phyloP scores from a whole-genome alignment of 768 basidiomycete species.

The Kwoniella dendrophila region DNA sequence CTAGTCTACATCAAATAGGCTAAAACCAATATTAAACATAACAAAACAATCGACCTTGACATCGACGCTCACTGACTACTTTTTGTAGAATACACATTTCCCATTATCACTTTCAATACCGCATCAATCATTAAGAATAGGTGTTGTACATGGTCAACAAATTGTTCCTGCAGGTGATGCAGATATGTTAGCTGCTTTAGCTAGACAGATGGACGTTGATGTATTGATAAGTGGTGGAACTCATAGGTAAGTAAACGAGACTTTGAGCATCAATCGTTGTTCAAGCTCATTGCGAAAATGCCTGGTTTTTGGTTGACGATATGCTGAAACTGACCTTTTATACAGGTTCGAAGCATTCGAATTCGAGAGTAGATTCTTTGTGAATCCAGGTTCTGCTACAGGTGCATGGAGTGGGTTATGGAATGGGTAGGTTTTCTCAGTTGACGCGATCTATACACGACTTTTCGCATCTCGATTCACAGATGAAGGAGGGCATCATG shows the following conservation, averaged over 20 bases:
- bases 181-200: slow-evolving; percentile 82
- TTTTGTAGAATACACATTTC: slow-evolving; percentile 65
- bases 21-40: not conserved
- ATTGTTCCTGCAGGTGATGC: slow-evolving; percentile 87
- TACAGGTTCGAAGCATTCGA: slow-evolving; percentile 89
- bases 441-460: too few relatives aligned
- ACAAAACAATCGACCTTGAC: not conserved
- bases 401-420: slow-evolving; percentile 86
- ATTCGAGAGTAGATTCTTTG: slow-evolving; percentile 86
- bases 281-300: not conserved
- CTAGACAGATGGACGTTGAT: slow-evolving; percentile 96
- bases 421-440: slow-evolving; percentile 62
- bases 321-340: not conserved
- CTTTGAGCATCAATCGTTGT: not conserved
- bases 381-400: slow-evolving; percentile 92
- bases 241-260: slow-evolving; percentile 68
- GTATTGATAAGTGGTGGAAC: slow-evolving; percentile 92
- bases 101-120: slow-evolving; percentile 78
- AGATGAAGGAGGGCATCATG: not conserved
- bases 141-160: slow-evolving; percentile 92
- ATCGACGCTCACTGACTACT: not conserved
- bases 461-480: not conserved
- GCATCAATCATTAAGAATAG: slow-evolving; percentile 85
- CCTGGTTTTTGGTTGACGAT: too few relatives aligned
- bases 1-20: not conserved